Conservation (phyloP, 2,329 filamentous ascomycete genomes). For the Cercospora sp. region DNA sequence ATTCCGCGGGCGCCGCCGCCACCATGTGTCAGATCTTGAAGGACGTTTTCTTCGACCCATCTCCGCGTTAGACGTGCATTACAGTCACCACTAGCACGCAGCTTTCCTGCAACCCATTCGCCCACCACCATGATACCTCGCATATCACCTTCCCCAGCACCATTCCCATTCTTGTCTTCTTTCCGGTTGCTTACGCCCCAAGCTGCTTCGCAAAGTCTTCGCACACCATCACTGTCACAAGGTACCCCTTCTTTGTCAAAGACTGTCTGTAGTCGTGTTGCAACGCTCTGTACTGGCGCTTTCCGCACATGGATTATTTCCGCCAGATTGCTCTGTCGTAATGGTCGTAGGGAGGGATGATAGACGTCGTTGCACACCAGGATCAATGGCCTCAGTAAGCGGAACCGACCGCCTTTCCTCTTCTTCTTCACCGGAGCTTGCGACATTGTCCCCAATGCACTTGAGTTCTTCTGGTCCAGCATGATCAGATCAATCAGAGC, state of each 20-base stretch:
- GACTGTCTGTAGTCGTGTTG: slow-evolving; percentile 74
- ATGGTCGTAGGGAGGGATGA: slow-evolving; percentile 78
- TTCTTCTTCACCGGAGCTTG: slow-evolving; percentile 52
- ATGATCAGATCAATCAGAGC: slow-evolving; percentile 88
- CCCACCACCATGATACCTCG: slow-evolving; percentile 82
- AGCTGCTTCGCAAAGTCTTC: slow-evolving; percentile 77
- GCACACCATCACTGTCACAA: slow-evolving; percentile 84
- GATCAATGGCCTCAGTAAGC: slow-evolving; percentile 82
- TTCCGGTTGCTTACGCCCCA: slow-evolving; percentile 77
- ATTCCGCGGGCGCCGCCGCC: slow-evolving; percentile 70
- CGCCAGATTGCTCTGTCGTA: slow-evolving; percentile 80
- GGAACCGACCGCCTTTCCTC: slow-evolving; percentile 79
- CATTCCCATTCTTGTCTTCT: slow-evolving; percentile 56
- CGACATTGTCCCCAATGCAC: slow-evolving; percentile 37
- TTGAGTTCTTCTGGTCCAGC: slow-evolving; percentile 78
- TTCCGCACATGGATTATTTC: slow-evolving; percentile 92
- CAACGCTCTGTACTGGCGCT: slow-evolving; percentile 81
- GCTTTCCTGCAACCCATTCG: slow-evolving; percentile 78
- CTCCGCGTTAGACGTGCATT: slow-evolving; percentile 63
- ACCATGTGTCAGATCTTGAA: slow-evolving; percentile 67
- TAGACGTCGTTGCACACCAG: slow-evolving; percentile 98
- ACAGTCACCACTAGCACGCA: slow-evolving; percentile 51
- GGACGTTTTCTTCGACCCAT: slow-evolving; percentile 74
- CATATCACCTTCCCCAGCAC: slow-evolving; percentile 71
- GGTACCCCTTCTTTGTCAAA: slow-evolving; percentile 87